Evolutionary conservation across 2,329 filamentous ascomycete genomes (phyloP), one percentile per base, ranked within the genome.

Genomic region (Biscogniauxia sp.): DNA sequence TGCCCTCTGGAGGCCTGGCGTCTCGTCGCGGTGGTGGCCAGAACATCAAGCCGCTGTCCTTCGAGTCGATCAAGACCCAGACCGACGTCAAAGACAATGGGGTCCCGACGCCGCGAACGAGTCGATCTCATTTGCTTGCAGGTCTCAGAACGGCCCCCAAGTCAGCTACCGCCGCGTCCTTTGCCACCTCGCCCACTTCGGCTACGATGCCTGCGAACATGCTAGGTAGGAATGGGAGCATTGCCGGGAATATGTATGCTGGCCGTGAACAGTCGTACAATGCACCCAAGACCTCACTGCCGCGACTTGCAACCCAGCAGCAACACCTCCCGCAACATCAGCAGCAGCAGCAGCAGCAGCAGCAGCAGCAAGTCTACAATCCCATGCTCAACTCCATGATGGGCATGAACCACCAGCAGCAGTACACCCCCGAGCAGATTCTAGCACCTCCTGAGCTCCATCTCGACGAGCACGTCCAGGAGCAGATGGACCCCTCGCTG

Each of bases 71-170:
- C 65, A 93, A 90, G 76, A 84, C 90, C 60, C 85, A 88, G 57
- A 84, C 86, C 71, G 87, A 89, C 68, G 77, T 86, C 70, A 82
- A 86, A 62, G 87, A 90, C 66, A 88, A 88, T 59, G 84, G 87
- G 59, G 83, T 86, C 58, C 87, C 91, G 8, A 96, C 93, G 57
- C 95, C 94, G 63, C 90, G 94, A 72, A 98, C 94, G 58, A 97
- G 93, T 77, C 92, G 95, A 67, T 96, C 93, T 66, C 95, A 99
- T 74, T 85, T 99, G 66, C 87, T 99, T 72, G 94, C 94, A 63
- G 94, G 94, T 60, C 84, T 99, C 63, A 88, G 95, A 73, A 99
- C 95, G 64, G 93, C 93, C 55, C 95, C 95, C 45, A 97, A 97
- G 82, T 93, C 90, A 54, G 84, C 87, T 28, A 84, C 83, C n/a